A percentile compares a stretch with the other conserved stretches of the same genome.
Evolutionary conservation across 106 monocot genomes (phyloP).

Genomic region (Iris macrosiphon): DNA sequence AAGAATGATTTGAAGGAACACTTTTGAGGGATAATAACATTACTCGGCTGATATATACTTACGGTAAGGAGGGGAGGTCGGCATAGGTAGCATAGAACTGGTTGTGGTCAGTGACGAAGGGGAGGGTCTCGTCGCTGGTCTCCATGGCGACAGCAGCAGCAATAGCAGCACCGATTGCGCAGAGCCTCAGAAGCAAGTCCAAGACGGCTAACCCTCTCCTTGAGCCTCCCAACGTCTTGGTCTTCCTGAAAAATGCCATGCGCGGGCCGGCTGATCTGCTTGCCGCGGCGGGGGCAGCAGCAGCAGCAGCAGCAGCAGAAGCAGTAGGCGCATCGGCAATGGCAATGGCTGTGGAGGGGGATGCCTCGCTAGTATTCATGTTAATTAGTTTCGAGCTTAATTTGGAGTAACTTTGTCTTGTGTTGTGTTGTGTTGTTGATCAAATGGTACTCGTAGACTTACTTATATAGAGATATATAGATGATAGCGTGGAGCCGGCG

Average conservation of each 20-base stretch:
- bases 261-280: not conserved
- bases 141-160: constrained; percentile 11
- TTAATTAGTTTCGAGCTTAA: not conserved
- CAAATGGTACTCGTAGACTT: not conserved
- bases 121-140: constrained; percentile 12
- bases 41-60: too few species aligned
- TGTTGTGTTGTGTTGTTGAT: not conserved
- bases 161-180: not conserved
- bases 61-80: constrained; percentile 13
- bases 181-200: constrained; percentile 11
- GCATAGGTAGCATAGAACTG: constrained; percentile 17
- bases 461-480: not conserved
- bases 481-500: too few species aligned
- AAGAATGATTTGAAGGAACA: too few species aligned
- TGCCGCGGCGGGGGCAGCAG: not conserved
- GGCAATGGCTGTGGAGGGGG: constrained; percentile 11
- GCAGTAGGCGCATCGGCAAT: not conserved
- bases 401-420: not conserved
- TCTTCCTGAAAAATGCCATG: constrained; percentile 3
- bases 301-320: not conserved
- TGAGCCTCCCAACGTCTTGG: not conserved
- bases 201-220: not conserved
- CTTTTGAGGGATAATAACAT: too few species aligned
- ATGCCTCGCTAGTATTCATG: not conserved
- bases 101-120: constrained; percentile 9